phyloP scores from a whole-genome alignment of 345 rosid genomes.

The Brassica rapa region DNA sequence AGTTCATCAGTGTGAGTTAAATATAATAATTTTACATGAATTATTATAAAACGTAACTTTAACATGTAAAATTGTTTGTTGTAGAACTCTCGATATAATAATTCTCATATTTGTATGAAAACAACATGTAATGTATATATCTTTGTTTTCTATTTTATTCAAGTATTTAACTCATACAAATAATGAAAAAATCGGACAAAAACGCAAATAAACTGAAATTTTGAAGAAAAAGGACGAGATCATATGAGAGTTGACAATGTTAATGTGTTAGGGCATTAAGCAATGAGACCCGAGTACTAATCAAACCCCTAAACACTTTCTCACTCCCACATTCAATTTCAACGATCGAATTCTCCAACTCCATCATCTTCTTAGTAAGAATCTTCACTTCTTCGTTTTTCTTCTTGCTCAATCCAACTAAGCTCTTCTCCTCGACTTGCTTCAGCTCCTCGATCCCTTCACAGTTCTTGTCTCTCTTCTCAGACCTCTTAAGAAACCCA shows the following conservation, averaged over 20 bases:
- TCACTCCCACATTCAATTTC: constrained; percentile 40
- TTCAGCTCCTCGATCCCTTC: constrained; percentile 40
- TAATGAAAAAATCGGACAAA: constrained; percentile 11
- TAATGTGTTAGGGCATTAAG: constrained; percentile 42
- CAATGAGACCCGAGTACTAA: constrained; percentile 41
- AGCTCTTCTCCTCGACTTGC: constrained; percentile 37
- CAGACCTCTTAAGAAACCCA: constrained; percentile 33
- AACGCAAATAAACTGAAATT: constrained; percentile 16
- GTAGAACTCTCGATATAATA: background rate
- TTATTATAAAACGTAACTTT: background rate
- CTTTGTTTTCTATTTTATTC: constrained; percentile 22
- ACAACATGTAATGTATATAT: background rate
- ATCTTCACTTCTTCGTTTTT: constrained; percentile 39
- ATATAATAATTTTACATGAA: background rate
- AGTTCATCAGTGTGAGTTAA: background rate
- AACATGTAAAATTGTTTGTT: background rate
- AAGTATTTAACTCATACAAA: constrained; percentile 25
- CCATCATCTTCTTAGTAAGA: constrained; percentile 40
- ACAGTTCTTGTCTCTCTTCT: constrained; percentile 9
- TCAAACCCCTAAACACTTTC: constrained; percentile 46
- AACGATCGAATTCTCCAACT: constrained; percentile 32
- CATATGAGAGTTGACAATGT: background rate
- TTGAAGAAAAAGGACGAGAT: background rate
- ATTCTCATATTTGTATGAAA: background rate
- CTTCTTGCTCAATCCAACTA: constrained; percentile 33